Base-by-base conservation (phyloP, 768 basidiomycete species). In the Scleroderma bovista region DNA sequence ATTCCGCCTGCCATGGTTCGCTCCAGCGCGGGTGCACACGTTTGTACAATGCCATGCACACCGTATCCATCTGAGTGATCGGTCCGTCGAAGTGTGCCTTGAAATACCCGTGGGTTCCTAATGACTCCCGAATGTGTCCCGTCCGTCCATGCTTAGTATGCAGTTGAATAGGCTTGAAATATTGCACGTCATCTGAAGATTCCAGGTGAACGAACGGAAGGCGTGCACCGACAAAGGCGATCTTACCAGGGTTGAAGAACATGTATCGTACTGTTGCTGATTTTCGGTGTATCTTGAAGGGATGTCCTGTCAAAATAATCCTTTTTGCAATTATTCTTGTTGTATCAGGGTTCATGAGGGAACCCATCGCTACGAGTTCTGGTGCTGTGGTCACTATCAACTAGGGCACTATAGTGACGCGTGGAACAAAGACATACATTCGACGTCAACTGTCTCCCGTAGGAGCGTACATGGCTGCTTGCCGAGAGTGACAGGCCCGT, bases 91-190 rank as follows among this genome's bases (percentile, higher is more conserved):
- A 93, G 65, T 90, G 80, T 16, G 93, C 94, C 74, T 98, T 98
- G 78, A 93, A 92, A 70, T 97, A 93, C 26, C 95, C 96, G 62
- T 99, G 95, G 26, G 93, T 98, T 42, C 95, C 95, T 16, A 99
- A 83, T 9, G 91, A 86, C 69, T 93, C 94, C 43, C 76, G 77
- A 57, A 94, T 89, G 67, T 99, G 93, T 2, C 95, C 96, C 22
- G 76, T 77, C 19, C 91, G 79, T 10, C 95, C 94, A 52, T 86
- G 78, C 69, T 97, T 99, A 3, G 93, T 98, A 65, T 92, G 78
- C 50, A 97, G 73, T 62, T 95, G 91, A 51, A 98, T 83, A 1
- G 93, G 93, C 65, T 91, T 88, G 76, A 88, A 97, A 69, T 94
- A 98, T 37, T 80, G 75, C 44, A 97, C 79, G 64, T 98, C 95